These are phyloP conservation scores for Linaria vulgaris DNA, from an alignment of 257 asterid species.

Conservation along the genomic window DNA sequence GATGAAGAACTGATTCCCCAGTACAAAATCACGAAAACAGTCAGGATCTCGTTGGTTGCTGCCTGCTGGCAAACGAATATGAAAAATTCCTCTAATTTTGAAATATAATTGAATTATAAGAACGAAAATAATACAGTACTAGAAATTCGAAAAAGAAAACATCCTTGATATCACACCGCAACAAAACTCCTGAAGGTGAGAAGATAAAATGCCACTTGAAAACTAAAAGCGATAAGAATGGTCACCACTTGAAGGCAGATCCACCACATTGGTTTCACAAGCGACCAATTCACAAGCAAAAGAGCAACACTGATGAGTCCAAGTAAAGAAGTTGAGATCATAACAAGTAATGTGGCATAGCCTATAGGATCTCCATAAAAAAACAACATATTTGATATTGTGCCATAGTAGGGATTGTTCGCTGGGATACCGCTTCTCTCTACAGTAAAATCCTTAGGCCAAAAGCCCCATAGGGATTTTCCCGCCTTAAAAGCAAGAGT, in stretches of 20 bases:
- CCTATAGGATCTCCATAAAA: slow-evolving; percentile 23
- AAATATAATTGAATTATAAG: no score
- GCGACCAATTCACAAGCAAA: slow-evolving; percentile 35
- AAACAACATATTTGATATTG: no score
- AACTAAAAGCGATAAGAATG: slow-evolving; percentile 33
- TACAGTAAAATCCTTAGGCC: no score
- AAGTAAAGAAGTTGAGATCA: slow-evolving; percentile 35
- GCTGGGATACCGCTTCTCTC: slow-evolving; percentile 23
- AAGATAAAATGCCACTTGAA: slow-evolving; percentile 40
- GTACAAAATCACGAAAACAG: slow-evolving; percentile 76
- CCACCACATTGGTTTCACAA: slow-evolving; percentile 29
- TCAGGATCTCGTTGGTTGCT: slow-evolving; percentile 95
- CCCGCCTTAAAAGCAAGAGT: slow-evolving; percentile 44
- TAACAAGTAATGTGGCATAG: no score
- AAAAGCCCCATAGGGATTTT: slow-evolving; percentile 37
- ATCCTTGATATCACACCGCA: no score
- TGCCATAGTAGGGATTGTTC: slow-evolving; percentile 35
- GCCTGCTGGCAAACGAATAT: slow-evolving; percentile 94
- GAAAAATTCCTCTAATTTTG: no score
- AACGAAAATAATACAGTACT: no score
- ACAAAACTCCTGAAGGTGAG: slow-evolving; percentile 32
- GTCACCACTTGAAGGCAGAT: slow-evolving; percentile 37
- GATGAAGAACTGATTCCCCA: slow-evolving; percentile 62
- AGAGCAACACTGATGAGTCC: slow-evolving; percentile 35
- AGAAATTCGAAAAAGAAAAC: no score